Evolutionary conservation across 495 filamentous ascomycete genomes (phyloP).

Genomic region (Aspergillus asperescens): DNA sequence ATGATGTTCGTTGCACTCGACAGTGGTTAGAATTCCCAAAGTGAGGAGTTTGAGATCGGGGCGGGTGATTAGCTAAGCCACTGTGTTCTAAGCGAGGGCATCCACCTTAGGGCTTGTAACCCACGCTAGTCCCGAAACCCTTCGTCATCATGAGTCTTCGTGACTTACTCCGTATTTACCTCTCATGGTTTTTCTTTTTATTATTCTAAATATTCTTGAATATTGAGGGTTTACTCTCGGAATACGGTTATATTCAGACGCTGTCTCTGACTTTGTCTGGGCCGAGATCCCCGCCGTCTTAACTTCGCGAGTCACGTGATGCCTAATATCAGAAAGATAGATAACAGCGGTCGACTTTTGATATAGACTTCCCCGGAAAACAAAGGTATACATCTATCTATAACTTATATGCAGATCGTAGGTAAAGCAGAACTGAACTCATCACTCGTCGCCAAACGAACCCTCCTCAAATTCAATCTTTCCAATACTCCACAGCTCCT

Average conservation of each 20-base stretch:
- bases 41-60: slow-evolving; percentile 44
- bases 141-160: background rate
- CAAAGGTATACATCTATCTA: slow-evolving; percentile 16
- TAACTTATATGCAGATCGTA: slow-evolving; percentile 17
- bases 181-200: background rate
- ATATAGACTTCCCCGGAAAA: slow-evolving; percentile 10
- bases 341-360: background rate
- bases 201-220: no score
- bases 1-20: slow-evolving; percentile 48
- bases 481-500: slow-evolving; percentile 92
- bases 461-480: slow-evolving; percentile 76
- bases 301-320: background rate
- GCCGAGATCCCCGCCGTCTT: no score
- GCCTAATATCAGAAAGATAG: background rate
- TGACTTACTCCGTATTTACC: background rate
- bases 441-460: slow-evolving; percentile 47
- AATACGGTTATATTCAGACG: no score
- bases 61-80: slow-evolving; percentile 46
- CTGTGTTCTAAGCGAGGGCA: slow-evolving; percentile 42
- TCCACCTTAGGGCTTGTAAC: slow-evolving; percentile 36
- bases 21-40: slow-evolving; percentile 38
- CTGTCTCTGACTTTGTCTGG: no score
- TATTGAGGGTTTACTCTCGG: no score
- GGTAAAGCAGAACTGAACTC: slow-evolving; percentile 22
- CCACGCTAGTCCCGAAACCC: slow-evolving; percentile 9